Conservation (phyloP, 345 rosid species). For the Lepidium aucheri region DNA sequence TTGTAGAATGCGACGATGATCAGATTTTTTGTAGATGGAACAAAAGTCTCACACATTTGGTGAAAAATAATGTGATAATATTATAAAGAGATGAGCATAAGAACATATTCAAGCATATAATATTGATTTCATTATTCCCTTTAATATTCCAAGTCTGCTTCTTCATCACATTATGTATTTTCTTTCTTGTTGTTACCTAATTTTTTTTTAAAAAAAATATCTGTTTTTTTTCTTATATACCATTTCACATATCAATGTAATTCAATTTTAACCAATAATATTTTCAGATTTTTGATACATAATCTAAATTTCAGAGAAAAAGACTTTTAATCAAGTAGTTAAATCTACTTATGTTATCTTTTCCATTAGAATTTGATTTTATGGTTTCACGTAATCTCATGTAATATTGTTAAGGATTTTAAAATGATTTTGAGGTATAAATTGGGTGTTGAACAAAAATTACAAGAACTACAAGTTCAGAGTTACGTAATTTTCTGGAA, state of each 20-base stretch:
- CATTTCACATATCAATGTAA: not conserved
- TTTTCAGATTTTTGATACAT: too few species aligned
- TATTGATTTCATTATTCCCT: not conserved
- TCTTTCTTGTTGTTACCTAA: not conserved
- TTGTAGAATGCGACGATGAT: conserved; percentile 13
- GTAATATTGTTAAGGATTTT: too few species aligned
- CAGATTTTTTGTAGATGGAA: conserved; percentile 7
- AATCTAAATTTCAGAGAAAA: too few species aligned
- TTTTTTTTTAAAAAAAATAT: not conserved
- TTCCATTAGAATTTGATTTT: too few species aligned
- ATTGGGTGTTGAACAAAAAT: too few species aligned
- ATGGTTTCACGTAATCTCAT: too few species aligned
- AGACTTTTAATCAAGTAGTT: too few species aligned
- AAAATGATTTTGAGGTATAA: too few species aligned
- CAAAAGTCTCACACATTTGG: conserved; percentile 6
- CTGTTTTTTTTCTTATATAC: not conserved
- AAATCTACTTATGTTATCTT: too few species aligned
- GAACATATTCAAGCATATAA: conserved; percentile 27
- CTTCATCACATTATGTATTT: conserved; percentile 18
- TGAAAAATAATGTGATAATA: conserved; percentile 24
- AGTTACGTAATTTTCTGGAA: too few species aligned
- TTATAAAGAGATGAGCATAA: conserved; percentile 17
- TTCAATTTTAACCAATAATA: not conserved
- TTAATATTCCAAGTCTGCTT: conserved; percentile 25
- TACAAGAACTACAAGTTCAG: too few species aligned